phyloP scores from a whole-genome alignment of 1,139 yeast species.

The Wickerhamomyces sp. region DNA sequence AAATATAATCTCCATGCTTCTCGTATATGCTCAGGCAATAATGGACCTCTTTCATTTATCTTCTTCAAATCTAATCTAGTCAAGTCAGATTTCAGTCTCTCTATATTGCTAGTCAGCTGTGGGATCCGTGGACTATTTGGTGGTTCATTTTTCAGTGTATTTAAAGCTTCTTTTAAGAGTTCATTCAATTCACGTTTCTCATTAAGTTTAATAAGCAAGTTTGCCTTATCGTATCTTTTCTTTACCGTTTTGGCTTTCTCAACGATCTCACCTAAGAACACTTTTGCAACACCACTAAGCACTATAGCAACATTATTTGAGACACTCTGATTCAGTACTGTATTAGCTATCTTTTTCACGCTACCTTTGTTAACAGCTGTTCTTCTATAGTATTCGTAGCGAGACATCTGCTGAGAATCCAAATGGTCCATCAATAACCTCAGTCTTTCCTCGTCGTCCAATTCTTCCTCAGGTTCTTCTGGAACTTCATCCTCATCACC shows the following conservation, averaged over 20 bases:
- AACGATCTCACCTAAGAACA: conserved; percentile 82
- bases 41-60: conserved; percentile 42
- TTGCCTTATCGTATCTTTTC: conserved; percentile 46
- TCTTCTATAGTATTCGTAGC: conserved; percentile 85
- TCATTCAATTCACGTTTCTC: conserved; percentile 28
- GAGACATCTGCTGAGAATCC: conserved; percentile 77
- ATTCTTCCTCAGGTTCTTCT: conserved; percentile 28
- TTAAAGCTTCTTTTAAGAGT: conserved; percentile 26
- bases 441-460: conserved; percentile 50
- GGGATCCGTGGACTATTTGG: conserved; percentile 5
- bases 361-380: conserved; percentile 77
- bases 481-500: conserved; percentile 14
- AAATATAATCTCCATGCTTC: conserved; percentile 84
- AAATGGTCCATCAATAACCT: conserved; percentile 67
- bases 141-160: conserved; percentile 18
- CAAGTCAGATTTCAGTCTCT: conserved; percentile 14
- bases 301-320: conserved; percentile 80
- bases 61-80: conserved; percentile 16
- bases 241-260: conserved; percentile 75
- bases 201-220: conserved; percentile 25
- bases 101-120: conserved; percentile 8
- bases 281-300: conserved; percentile 82
- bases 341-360: conserved; percentile 76
- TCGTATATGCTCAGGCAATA: conserved; percentile 78
- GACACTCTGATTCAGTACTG: conserved; percentile 77